Percentiles rank a stretch among this genome's conserved stretches.
phyloP scores from a whole-genome alignment of 1,284 basidiomycete genomes.

The Sparassis latifolia region DNA sequence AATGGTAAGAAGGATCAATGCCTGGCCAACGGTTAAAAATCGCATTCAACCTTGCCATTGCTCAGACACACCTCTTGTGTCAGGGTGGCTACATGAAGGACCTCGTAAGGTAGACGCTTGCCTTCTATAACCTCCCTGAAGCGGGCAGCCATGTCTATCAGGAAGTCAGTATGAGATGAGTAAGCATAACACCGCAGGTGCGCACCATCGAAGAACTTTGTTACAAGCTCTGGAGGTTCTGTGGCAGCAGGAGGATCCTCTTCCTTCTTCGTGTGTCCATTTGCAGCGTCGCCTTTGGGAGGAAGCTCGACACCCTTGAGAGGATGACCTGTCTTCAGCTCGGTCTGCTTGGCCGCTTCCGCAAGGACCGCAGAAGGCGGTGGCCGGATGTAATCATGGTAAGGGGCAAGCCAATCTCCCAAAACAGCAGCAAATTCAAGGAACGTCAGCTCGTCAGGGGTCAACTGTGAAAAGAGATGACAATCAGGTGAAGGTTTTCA shows the following conservation, averaged over 20 bases:
- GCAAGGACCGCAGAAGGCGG: slow-evolving; percentile 61
- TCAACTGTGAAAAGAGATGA: slow-evolving; percentile 39
- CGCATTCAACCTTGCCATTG: too few relatives aligned
- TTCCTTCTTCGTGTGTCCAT: slow-evolving; percentile 57
- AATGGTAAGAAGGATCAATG: slow-evolving; percentile 56
- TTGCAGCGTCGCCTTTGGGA: slow-evolving; percentile 35
- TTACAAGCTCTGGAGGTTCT: slow-evolving; percentile 50
- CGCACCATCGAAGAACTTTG: slow-evolving; percentile 57
- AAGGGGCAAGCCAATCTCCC: slow-evolving; percentile 68
- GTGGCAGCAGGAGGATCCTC: slow-evolving; percentile 57
- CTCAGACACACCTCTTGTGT: slow-evolving; percentile 56
- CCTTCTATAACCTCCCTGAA: slow-evolving; percentile 38
- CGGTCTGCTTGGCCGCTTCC: slow-evolving; percentile 63
- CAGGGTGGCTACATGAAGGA: slow-evolving; percentile 63
- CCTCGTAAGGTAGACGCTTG: slow-evolving; percentile 39
- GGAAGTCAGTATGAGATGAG: not conserved
- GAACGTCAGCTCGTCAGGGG: slow-evolving; percentile 50
- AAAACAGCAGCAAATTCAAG: slow-evolving; percentile 53
- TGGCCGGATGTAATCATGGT: slow-evolving; percentile 65
- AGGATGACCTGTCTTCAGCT: slow-evolving; percentile 62
- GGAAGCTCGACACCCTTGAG: slow-evolving; percentile 54
- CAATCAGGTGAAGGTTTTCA: slow-evolving; percentile 1
- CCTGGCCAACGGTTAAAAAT: slow-evolving; percentile 32
- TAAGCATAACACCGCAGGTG: slow-evolving; percentile 4
- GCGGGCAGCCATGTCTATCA: slow-evolving; percentile 44